A percentile compares a stretch with the other conserved stretches of the same genome.
These are phyloP conservation scores for Plasmodium yoelii DNA, from an alignment of 169 alveolate genomes.

Conservation along the genomic window DNA sequence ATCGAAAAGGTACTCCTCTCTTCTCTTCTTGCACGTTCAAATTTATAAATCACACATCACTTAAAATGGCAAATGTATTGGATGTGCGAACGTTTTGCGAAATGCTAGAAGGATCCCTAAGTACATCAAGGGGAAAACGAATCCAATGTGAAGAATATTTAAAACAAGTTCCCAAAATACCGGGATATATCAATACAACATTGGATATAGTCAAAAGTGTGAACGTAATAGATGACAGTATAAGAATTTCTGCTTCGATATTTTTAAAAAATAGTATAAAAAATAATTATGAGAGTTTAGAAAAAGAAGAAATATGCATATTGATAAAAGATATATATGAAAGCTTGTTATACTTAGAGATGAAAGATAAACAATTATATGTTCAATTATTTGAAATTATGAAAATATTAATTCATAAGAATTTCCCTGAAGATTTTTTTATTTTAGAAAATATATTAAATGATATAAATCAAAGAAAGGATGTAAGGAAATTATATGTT, in stretches of 20 bases:
- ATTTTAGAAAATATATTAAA: conserved; percentile 44
- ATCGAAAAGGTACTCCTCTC: neutral
- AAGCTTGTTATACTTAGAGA: conserved; percentile 38
- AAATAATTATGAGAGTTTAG: conserved; percentile 35
- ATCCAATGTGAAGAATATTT: conserved; percentile 46
- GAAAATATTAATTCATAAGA: conserved; percentile 52
- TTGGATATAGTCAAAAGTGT: conserved; percentile 34
- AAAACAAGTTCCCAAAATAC: conserved; percentile 40
- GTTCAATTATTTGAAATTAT: conserved; percentile 50
- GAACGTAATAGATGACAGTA: conserved; percentile 40
- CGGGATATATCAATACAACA: conserved; percentile 49
- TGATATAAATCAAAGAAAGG: conserved; percentile 66
- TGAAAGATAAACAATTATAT: conserved; percentile 63
- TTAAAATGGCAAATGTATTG: conserved; percentile 15
- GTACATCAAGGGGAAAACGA: conserved; percentile 53
- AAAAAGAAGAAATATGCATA: conserved; percentile 57
- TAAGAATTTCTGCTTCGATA: conserved; percentile 48
- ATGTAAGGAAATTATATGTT: conserved; percentile 40
- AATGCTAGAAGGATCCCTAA: conserved; percentile 59
- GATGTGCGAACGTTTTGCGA: conserved; percentile 35
- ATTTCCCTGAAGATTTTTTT: conserved; percentile 35
- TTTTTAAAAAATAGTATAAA: conserved; percentile 50
- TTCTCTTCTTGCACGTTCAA: neutral
- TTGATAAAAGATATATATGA: conserved; percentile 61
- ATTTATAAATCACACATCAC: neutral